Base-by-base conservation (phyloP, 768 basidiomycete species). In the Lentinula boryana region DNA sequence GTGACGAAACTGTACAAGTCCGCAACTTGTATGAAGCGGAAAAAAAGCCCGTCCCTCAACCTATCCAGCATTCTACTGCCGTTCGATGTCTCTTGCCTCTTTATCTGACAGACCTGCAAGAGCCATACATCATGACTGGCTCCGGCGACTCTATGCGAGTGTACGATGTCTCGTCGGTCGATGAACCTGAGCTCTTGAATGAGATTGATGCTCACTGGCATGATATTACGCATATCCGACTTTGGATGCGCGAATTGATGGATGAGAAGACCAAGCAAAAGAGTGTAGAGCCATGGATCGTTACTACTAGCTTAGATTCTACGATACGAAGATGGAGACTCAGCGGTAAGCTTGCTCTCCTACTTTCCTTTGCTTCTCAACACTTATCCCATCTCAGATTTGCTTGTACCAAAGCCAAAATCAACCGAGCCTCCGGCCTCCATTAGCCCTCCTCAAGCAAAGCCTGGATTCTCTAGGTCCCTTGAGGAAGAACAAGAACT, bases 401-500 rank as follows among this genome's bases (percentile, higher is more conserved):
- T 82, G 15, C 65, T 82, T 54, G 70, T 71, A 55, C 77, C 76
- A 5, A 67, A 72, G 16, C 66, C 67, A 8, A 46, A 32, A 60
- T 56, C 15, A 10, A 46, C 5, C 21, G 46, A 66, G 62, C 59
- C 65, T 48, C 21, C 62, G 6, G 63, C 66, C 15, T 32, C 61
- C 23, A 48, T 61, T 18, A 59, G 63, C 32, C 56, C 63, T 36
- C 63, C 65, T 33, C 62, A 68, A 43, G 63, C 9, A 18, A n/a
- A 69, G 55, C 15, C 72, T 13, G 69, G 68, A 69, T 81, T 71
- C 33, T 69, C 77, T 57, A 68, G 95, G 72, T 89, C 94, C 9
- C 92, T 89, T 67, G 95, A 96, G 56, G 95, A 97, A 72, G 93
- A 95, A 67, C 80, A 84, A 21, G 94, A 97, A 71, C 76, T 98